Conservation (phyloP, 2,329 filamentous ascomycete genomes). For the Fusarium sp. region DNA sequence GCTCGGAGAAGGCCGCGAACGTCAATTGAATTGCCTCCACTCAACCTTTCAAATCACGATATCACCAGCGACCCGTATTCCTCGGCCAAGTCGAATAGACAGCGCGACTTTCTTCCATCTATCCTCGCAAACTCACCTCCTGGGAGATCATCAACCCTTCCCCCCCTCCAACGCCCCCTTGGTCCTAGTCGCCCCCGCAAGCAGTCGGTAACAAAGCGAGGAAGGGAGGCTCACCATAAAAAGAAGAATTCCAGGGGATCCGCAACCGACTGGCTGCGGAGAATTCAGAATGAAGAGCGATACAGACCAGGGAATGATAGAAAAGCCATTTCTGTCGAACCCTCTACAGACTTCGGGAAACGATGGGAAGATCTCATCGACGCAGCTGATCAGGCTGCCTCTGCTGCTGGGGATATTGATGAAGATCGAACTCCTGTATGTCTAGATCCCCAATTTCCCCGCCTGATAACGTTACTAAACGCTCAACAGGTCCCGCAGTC, state of each 20-base stretch:
- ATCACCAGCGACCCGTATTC: constrained; percentile 82
- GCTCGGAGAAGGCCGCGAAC: constrained; percentile 72
- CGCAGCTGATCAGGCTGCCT: constrained; percentile 79
- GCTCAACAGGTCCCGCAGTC: constrained; percentile 70
- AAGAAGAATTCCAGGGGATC: constrained; percentile 79
- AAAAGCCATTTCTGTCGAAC: constrained; percentile 89
- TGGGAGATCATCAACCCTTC: constrained; percentile 87
- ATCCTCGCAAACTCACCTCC: constrained; percentile 85
- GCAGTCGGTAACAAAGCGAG: constrained; percentile 85
- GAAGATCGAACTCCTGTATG: constrained; percentile 88
- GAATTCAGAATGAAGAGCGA: constrained; percentile 71
- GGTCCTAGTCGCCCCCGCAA: constrained; percentile 82
- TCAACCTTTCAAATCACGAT: constrained; percentile 68
- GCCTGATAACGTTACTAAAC: constrained; percentile 38
- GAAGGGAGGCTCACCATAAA: constrained; percentile 81
- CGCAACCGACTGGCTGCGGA: constrained; percentile 74
- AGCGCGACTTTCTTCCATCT: constrained; percentile 83
- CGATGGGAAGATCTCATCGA: constrained; percentile 97
- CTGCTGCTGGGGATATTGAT: constrained; percentile 89
- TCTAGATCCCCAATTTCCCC: not conserved
- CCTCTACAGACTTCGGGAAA: constrained; percentile 84
- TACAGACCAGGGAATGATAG: constrained; percentile 76
- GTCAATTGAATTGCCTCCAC: constrained; percentile 79
- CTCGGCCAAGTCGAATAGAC: constrained; percentile 69
- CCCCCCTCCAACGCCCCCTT: constrained; percentile 81